phyloP scores from a whole-genome alignment of 2,329 filamentous ascomycete genomes.

The Botrytis galanthina region DNA sequence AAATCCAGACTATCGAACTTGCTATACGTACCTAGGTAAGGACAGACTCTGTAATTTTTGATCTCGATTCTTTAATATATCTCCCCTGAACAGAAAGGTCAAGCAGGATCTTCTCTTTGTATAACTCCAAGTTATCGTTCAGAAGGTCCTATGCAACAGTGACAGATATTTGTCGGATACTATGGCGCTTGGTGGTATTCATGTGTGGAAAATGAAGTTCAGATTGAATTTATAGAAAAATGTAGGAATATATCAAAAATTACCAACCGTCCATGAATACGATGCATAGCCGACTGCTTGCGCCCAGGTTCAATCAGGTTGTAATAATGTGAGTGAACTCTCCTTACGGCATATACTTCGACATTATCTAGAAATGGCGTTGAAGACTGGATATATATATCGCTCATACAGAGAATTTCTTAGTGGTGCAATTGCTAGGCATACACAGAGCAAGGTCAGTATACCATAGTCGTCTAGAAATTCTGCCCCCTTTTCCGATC shows the following conservation, averaged over 20 bases:
- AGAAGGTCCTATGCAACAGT: not conserved
- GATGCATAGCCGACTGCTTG: not conserved
- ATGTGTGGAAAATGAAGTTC: not conserved
- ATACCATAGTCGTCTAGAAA: not conserved
- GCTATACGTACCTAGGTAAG: accelerated
- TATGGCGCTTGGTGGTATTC: not conserved
- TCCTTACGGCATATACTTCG: too few species aligned
- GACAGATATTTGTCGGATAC: not conserved
- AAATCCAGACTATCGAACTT: too few species aligned
- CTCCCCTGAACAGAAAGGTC: too few species aligned
- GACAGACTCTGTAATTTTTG: too few species aligned
- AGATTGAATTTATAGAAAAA: not conserved
- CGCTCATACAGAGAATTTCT: not conserved
- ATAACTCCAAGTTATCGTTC: too few species aligned
- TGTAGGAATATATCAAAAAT: not conserved
- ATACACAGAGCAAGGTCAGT: not conserved
- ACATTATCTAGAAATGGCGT: too few species aligned
- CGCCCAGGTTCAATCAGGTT: not conserved
- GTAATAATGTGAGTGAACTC: not conserved
- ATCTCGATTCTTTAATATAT: too few species aligned
- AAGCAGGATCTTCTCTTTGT: too few species aligned
- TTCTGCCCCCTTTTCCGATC: not conserved
- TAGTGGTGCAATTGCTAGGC: not conserved
- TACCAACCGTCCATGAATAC: accelerated
- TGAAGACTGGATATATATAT: not conserved